Base-by-base conservation (phyloP, 2,329 filamentous ascomycete genomes). In the Lanzia echinophila region DNA sequence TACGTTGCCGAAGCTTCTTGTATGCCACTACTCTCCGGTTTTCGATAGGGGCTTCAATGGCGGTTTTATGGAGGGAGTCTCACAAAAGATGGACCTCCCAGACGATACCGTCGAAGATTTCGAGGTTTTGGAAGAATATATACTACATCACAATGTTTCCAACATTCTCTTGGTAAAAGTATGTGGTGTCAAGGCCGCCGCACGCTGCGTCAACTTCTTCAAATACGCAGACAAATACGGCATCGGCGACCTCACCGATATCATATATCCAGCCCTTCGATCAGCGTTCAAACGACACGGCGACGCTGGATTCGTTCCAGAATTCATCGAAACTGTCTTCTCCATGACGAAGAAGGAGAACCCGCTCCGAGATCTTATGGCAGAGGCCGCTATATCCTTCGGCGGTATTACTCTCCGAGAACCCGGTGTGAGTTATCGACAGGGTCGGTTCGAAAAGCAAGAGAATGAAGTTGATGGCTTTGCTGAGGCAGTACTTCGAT, bases 31-130 rank as follows among this genome's bases (percentile, higher is more conserved):
- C n/a, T 60, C 50, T 1, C 19, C 39, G 2, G 53, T 55, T 20
- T 62, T 63, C 7, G 47, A 57, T 15, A 19, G 47, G 7, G 52
- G 45, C 38, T 59, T 62, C 39, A 57, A 58, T 20, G 50, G 57
- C 13, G n/a, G 2, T 1, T 58, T 58, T 28, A 31, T n/a, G 3
- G 55, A 63, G 32, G 38, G 32, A 0, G 19, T 54, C 33, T 53
- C 48, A 1, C 54, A 61, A 33, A 53, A 24, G 28, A 38, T 60
- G 3, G 32, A 56, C 4, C 33, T 62, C 5, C 47, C 22, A 17
- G 34, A 49, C 12, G 34, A 49, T 11, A 20, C 20, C 3, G 20
- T 41, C 0, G 22, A 41, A 13, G 22, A 49, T 31, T 39, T 41
- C 7, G 33, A 49, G 4, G 22, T 49, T 15, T 6, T 49, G 6